Evolutionary conservation across 177 flowering plant genomes (phyloP).

Genomic region (Vitis hybrid): DNA sequence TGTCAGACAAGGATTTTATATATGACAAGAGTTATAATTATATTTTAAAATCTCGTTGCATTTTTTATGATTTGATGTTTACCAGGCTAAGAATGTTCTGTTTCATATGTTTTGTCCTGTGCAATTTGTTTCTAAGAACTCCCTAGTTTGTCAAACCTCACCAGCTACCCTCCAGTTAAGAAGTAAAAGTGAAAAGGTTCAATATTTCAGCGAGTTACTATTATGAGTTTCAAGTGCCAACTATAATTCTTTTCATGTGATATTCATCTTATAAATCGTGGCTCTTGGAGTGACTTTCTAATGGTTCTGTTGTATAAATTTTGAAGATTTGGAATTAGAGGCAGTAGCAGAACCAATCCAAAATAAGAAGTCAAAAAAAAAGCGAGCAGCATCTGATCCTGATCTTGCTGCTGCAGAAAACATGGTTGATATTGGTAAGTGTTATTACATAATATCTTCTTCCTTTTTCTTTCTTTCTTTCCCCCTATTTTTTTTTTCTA

Average conservation of each 20-base stretch:
- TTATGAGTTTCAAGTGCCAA: not conserved
- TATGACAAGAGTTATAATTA: too few relatives aligned
- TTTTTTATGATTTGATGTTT: too few relatives aligned
- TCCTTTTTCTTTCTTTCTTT: not conserved
- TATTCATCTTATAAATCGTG: not conserved
- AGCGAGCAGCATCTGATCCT: slow-evolving; percentile 39
- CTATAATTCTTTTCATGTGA: not conserved
- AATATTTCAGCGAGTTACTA: not conserved
- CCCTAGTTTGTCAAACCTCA: too few relatives aligned
- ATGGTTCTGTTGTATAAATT: slow-evolving; percentile 1
- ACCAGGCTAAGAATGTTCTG: too few relatives aligned
- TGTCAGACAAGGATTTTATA: too few relatives aligned
- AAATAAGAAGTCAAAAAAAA: slow-evolving; percentile 31
- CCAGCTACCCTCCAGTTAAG: not conserved
- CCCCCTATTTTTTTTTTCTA: too few relatives aligned
- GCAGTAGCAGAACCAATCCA: slow-evolving; percentile 12
- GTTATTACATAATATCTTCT: not conserved
- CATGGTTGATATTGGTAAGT: slow-evolving; percentile 31
- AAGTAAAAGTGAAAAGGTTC: not conserved
- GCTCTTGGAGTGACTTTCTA: not conserved
- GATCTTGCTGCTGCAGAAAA: slow-evolving; percentile 16
- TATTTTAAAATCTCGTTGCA: too few relatives aligned
- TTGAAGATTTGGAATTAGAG: slow-evolving; percentile 9
- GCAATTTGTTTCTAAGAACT: too few relatives aligned
- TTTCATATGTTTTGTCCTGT: too few relatives aligned